Base-by-base conservation (phyloP, 148 eudicot species). In the Cornus suecica region DNA sequence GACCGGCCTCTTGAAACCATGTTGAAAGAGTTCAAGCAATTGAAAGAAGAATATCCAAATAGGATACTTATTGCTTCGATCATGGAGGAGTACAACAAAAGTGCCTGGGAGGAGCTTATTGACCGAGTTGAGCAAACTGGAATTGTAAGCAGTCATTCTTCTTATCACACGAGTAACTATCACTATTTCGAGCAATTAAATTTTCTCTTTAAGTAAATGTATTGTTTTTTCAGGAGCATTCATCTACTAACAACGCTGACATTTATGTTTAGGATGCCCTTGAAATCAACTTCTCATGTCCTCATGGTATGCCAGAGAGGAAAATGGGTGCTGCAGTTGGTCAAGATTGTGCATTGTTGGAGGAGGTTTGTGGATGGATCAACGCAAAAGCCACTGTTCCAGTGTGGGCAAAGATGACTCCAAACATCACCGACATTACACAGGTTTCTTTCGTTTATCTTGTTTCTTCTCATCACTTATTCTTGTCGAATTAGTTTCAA, bases 371-470 rank as follows among this genome's bases (percentile, higher is more conserved):
- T 76, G 99, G 91, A 41, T 95, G 99, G 99, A 84, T 91, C 29
- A 94, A 95, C 87, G 97, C 89, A 25, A 91, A 89, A 77, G 99
- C 99, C 65, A 95, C 93, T 23, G 93, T 92, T 78, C 99, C 99
- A 6, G 97, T 95, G 66, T 95, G 99, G 99, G 97, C 99, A 64
- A 95, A 95, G 88, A 95, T 95, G 97, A 94, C 99, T 65, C 99
- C 99, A 26, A 95, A 95, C 76, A 87, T 95, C 61, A 92, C 97
- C 25, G 99, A 95, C 72, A 95, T 95, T 68, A 83, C 97, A 16
- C 83, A 91, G 99, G 99, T 95, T 68, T 45, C n/a, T 77, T 62
- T 75, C 75, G 22, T 69, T 34, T 73, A 16, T 42, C 32, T 69
- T 27, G 18, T 69, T 66, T 66, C 32, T 69, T 13, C 45, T 69